Base-by-base conservation (phyloP, 2,329 filamentous ascomycete species). In the Sclerotinia glacialis region DNA sequence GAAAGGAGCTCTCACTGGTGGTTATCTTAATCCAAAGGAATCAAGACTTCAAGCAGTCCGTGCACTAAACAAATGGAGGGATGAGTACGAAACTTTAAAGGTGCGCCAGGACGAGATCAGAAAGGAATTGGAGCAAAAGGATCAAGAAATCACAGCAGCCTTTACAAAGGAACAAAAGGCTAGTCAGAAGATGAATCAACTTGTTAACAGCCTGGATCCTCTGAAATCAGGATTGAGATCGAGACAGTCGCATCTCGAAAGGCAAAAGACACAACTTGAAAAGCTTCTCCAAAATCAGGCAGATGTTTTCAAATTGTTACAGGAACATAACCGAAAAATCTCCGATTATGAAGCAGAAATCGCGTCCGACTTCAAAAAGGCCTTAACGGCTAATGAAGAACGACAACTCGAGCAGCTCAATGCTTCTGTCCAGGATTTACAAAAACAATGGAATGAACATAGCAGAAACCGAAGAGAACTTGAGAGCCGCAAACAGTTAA, bases 1-100 rank as follows among this genome's bases (percentile, higher is more conserved):
- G 80, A 90, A 94, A 72, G 95, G 95, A 78, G 94, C 93, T 18
- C 87, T 99, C 81, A 97, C 93, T 59, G 95, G 95, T 82, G 95
- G 95, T 73, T 99, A 90, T 76, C 90, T 97, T 69, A 95, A 99
- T 75, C 86, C 90, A 14, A 86, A 90, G 44, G 89, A 89, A 71
- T 98, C 94, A 1, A 89, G 94, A 28, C 83, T 98, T n/a, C 89
- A 94, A 73, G 92, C 90, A 37, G 89, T 97, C 40, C 89, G 89
- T 68, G 83, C 86, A 6, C 86, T 94, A 42, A 86, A 88, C 65
- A 89, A 87, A 73, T 92, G 90, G 82, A 87, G 93, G 46, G 84
- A 88, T 61, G 88, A 92, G 74, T 90, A 86, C 70, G 92, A 97
- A 58, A 79, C 81, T 12, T 83, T 93, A 64, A 81, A 85, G 67